Conservation (phyloP, 1,139 yeast species). For the Candida tropicalis region DNA sequence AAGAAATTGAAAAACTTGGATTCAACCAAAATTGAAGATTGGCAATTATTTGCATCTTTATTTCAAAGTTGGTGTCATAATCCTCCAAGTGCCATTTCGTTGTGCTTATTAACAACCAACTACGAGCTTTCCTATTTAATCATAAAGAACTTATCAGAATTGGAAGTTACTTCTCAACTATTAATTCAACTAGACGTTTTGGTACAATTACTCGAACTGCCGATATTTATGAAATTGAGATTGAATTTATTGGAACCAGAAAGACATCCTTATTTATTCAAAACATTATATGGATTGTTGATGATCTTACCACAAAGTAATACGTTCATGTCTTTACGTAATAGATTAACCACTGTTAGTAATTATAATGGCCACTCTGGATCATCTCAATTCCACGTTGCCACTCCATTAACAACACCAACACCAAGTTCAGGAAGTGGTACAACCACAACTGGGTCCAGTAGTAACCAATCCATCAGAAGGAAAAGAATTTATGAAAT, state of each 20-base stretch:
- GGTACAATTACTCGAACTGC: slow-evolving; percentile 77
- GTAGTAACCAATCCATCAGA: slow-evolving; percentile 39
- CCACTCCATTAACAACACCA: slow-evolving; percentile 24
- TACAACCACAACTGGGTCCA: slow-evolving; percentile 8
- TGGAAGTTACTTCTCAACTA: slow-evolving; percentile 71
- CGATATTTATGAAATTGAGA: slow-evolving; percentile 86
- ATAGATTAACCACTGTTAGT: slow-evolving; percentile 50
- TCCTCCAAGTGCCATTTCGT: slow-evolving; percentile 83
- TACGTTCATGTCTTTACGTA: slow-evolving; percentile 82
- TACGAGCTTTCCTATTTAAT: slow-evolving; percentile 87
- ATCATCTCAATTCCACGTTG: slow-evolving; percentile 8
- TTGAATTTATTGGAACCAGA: slow-evolving; percentile 88
- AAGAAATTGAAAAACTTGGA: slow-evolving; percentile 59
- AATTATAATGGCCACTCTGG: slow-evolving; percentile 8
- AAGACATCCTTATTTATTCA: slow-evolving; percentile 77
- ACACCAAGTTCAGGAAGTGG: slow-evolving; percentile 22
- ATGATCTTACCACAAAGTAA: slow-evolving; percentile 96
- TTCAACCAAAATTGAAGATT: slow-evolving; percentile 57
- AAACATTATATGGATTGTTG: slow-evolving; percentile 86
- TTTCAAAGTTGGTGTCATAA: slow-evolving; percentile 94
- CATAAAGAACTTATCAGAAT: slow-evolving; percentile 71
- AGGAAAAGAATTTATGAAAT: slow-evolving; percentile 52
- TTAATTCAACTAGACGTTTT: slow-evolving; percentile 78
- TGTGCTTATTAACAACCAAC: slow-evolving; percentile 85
- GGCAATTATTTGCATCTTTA: slow-evolving; percentile 70